These are phyloP conservation scores for Diutina siamensis DNA, from an alignment of 1,139 yeast genomes.

Conservation along the genomic window DNA sequence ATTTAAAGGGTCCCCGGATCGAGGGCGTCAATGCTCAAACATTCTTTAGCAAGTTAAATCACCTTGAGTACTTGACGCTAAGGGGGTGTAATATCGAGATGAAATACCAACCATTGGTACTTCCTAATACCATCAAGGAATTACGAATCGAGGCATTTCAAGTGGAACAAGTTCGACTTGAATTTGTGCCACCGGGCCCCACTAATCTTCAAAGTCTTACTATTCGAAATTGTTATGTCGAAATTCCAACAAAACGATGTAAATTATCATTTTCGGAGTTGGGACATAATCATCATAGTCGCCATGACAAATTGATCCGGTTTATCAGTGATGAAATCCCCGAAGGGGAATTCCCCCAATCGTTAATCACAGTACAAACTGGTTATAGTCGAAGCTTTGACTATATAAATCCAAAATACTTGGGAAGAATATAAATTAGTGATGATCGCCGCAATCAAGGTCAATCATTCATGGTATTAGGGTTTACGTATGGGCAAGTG, in stretches of 20 bases:
- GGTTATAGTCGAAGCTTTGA: background rate
- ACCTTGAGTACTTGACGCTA: background rate
- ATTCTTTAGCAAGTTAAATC: background rate
- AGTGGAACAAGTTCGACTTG: background rate
- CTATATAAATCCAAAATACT: background rate
- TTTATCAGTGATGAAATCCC: background rate
- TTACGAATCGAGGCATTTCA: background rate
- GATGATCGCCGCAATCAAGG: too few relatives aligned
- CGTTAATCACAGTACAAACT: background rate
- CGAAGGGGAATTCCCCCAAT: background rate
- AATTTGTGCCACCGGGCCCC: background rate
- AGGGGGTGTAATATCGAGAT: background rate
- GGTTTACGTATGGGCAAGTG: too few relatives aligned
- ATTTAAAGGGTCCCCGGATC: background rate
- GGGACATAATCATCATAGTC: background rate
- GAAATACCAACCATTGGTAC: background rate
- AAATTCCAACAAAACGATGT: background rate
- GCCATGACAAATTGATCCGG: background rate
- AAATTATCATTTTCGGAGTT: background rate
- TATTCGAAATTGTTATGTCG: slow-evolving; percentile 1
- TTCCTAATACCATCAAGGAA: background rate
- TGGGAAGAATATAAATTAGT: background rate
- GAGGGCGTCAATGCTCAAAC: background rate
- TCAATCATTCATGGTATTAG: too few relatives aligned
- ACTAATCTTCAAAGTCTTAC: background rate